Evolutionary conservation across 2,329 filamentous ascomycete species (phyloP).

Genomic region (Xylariaceae sp.): DNA sequence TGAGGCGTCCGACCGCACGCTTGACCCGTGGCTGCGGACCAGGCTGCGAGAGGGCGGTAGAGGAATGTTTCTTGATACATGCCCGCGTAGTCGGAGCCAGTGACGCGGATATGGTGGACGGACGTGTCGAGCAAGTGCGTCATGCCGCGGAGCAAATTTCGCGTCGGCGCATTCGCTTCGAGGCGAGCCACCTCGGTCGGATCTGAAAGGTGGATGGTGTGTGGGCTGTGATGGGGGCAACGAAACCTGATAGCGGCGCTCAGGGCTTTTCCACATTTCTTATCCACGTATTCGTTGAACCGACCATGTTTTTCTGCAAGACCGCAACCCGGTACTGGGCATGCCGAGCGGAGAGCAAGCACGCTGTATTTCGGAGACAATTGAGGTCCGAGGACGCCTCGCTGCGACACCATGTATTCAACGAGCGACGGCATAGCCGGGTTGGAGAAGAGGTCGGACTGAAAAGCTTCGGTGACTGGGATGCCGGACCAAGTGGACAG

Average conservation of each 20-base stretch:
- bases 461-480: background rate
- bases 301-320: constrained; percentile 6
- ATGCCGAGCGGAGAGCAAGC: constrained; percentile 8
- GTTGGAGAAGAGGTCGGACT: constrained; percentile 7
- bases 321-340: constrained; percentile 6
- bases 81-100: constrained; percentile 8
- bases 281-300: background rate
- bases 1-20: constrained; percentile 3
- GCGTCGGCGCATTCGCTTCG: constrained; percentile 5
- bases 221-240: constrained; percentile 5
- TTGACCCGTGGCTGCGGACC: constrained; percentile 3
- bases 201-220: background rate
- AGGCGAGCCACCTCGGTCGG: background rate
- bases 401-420: constrained; percentile 1
- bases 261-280: background rate
- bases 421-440: constrained; percentile 1
- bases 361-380: constrained; percentile 3
- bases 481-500: constrained; percentile 3
- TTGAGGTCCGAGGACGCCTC: background rate
- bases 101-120: constrained; percentile 8
- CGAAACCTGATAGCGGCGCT: background rate
- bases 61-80: constrained; percentile 7
- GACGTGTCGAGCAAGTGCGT: constrained; percentile 4
- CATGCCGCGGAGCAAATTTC: constrained; percentile 9
- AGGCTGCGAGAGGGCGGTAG: constrained; percentile 8